Evolutionary conservation across 768 basidiomycete genomes (phyloP), one percentile per base, ranked within the genome.

Genomic region (Tricholoma saponaceum): DNA sequence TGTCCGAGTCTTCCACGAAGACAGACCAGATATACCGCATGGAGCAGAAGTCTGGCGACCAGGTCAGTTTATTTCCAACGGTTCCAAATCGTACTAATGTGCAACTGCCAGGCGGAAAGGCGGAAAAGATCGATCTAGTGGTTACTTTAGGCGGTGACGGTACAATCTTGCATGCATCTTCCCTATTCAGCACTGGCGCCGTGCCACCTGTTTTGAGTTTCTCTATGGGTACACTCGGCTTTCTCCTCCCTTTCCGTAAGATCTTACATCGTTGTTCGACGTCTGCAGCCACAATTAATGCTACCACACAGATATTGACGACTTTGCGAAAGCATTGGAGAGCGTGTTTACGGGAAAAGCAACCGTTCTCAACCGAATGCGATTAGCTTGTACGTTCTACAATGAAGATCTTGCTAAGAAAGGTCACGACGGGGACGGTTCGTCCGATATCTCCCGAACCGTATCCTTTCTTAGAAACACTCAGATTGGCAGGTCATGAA

Each of bases 401-500:
- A 81, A 89, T 66, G 72, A 79, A 35, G 77, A 87, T 28, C 79
- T 83, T 3, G 70, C 69, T 30, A 82, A 81, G 61, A 85, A 87
- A 58, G 79, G 77, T 26, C 75, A 77, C 39, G 81, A 83, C 57
- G 77, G 76, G 22, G 81, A 87, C 64, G 86, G 88, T 88, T 37
- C 18, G 77, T 70, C 25, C 13, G 26, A 51, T 26, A 23, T 43
- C 18, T 16, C 43, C n/a, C 44, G 9, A 16, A 5, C 47, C 37
- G 33, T 54, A 30, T 52, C 43, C 30, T 25, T 28, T 16, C 51
- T 66, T 57, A 58, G 14, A 30, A 54, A 10, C 37, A n/a, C 22
- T 18, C 60, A 89, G 94, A 88, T 61, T 95, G 91, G 89, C 95
- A 96, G 70, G 95, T 96, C 35, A 95, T 98, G 93, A 98, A 98